Conservation (phyloP, 768 basidiomycete genomes). For the Punctularia strigosozonata region DNA sequence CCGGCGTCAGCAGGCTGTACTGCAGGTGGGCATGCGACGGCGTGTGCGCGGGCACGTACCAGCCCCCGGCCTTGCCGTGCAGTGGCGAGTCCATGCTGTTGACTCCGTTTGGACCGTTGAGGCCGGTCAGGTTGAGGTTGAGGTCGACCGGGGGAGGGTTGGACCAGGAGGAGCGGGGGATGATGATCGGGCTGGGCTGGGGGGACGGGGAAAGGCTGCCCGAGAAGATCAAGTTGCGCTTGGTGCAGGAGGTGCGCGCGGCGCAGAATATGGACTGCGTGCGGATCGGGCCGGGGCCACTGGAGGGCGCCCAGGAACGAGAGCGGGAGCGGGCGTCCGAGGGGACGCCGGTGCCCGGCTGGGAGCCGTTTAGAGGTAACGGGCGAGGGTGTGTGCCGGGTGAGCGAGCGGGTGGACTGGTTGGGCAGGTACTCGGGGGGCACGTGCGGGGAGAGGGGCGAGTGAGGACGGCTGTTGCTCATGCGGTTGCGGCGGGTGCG, state of each 20-base stretch:
- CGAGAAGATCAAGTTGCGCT: conserved; percentile 49
- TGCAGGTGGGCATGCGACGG: not conserved
- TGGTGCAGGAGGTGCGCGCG: conserved; percentile 12
- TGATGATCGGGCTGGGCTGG: conserved; percentile 56
- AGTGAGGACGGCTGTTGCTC: conserved; percentile 13
- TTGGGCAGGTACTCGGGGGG: conserved; percentile 20
- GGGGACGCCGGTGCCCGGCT: conserved; percentile 11
- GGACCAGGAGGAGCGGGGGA: conserved; percentile 39
- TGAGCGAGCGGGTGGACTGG: conserved; percentile 4
- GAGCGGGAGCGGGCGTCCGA: conserved; percentile 37
- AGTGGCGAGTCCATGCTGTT: not conserved
- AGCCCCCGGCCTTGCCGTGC: not conserved
- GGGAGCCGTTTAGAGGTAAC: conserved; percentile 11
- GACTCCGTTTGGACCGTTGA: not conserved
- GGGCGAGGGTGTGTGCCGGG: conserved; percentile 12
- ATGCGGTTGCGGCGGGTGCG: conserved; percentile 22
- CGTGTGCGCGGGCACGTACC: not conserved
- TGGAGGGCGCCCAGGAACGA: conserved; percentile 17
- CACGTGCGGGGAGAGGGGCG: conserved; percentile 19
- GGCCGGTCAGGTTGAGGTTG: no score
- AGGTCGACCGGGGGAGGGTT: no score
- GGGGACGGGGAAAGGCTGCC: conserved; percentile 36
- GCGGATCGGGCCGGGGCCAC: conserved; percentile 38
- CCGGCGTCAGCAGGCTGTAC: conserved; percentile 20
- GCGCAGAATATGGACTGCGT: conserved; percentile 29